Base-by-base conservation (phyloP, 495 filamentous ascomycete species). In the Aspergillus incahuasiensis region DNA sequence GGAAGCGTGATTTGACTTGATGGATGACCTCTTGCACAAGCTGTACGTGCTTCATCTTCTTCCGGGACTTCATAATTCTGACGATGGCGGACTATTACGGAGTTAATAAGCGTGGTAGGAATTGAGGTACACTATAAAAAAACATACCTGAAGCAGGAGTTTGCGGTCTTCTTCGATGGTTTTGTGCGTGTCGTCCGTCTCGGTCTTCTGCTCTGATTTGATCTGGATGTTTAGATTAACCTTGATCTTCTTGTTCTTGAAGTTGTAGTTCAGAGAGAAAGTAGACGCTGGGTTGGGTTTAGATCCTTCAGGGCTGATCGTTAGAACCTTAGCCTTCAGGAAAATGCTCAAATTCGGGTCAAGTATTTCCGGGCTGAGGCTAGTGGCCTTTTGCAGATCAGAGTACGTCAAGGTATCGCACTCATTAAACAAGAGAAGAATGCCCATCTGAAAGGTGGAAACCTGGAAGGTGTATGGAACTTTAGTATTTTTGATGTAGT, bases 111-210 rank as follows among this genome's bases (percentile, higher is more conserved):
- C 5, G 18, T 13, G 35, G 50, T 50, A 68, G 28, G 35, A 21
- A 52, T 16, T 59, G 63, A 18, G 6, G 19, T 18, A 32, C 9
- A 35, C 3, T 9, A 41, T 16, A 24, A n/a, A 41, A 41, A 62
- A 57, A 82, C 87, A 73, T 78, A 96, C 94, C 86, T 98, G 94
- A 74, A 97, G 88, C 25, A 99, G 78, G 52, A 97, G 77, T 75
- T 96, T 97, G 16, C 94, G 82, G 67, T 99, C 94, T 73, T 97
- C 94, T 74, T 99, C 95, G 58, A 99, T 96, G 13, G 91, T 99
- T 80, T 99, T 99, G 73, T 97, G 95, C 9, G 94, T 99, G 69
- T 97, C 95, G 34, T 90, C 92, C 50, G 88, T 85, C 68, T 99
- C 94, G 56, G 91, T 88, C 79, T 96, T 97, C 63, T 89, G 86